A percentile compares a stretch with the other conserved stretches of the same genome.
Evolutionary conservation across 192 early-diverging fungal species (phyloP).

Genomic region (Coemansia sp.): DNA sequence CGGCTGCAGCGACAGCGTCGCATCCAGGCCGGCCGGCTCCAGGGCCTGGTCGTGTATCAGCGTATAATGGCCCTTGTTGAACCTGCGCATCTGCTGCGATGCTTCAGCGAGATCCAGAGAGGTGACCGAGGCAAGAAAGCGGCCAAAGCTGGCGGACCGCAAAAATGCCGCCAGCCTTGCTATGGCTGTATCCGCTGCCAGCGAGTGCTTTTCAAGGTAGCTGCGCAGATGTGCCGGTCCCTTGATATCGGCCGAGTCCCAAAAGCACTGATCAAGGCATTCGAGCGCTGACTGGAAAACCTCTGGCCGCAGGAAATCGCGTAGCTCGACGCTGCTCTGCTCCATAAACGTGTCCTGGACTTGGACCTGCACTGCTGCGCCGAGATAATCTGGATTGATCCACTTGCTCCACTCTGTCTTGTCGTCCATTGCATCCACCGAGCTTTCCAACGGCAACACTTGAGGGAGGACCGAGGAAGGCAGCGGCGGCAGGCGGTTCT

Average conservation of each 20-base stretch:
- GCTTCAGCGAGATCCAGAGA: slow-evolving; percentile 15
- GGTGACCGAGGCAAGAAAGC: slow-evolving; percentile 19
- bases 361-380: slow-evolving; percentile 18
- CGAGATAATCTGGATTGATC: slow-evolving; percentile 55
- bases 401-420: slow-evolving; percentile 22
- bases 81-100: slow-evolving; percentile 47
- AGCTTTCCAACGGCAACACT: slow-evolving; percentile 2
- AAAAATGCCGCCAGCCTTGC: slow-evolving; percentile 16
- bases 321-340: slow-evolving; percentile 44
- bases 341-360: slow-evolving; percentile 53
- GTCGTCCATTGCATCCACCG: neutral
- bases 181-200: neutral
- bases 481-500: neutral
- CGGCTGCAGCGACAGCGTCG: slow-evolving; percentile 26
- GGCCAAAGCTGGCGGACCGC: slow-evolving; percentile 24
- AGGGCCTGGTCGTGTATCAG: slow-evolving; percentile 58
- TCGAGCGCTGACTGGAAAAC: slow-evolving; percentile 2
- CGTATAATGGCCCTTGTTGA: slow-evolving; percentile 59
- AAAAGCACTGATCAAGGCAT: slow-evolving; percentile 14
- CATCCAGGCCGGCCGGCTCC: slow-evolving; percentile 58
- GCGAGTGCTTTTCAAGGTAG: slow-evolving; percentile 25
- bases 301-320: slow-evolving; percentile 24
- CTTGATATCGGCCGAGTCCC: slow-evolving; percentile 29
- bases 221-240: slow-evolving; percentile 54
- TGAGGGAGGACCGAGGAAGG: slow-evolving; percentile 15